Evolutionary conservation across 2,329 filamentous ascomycete genomes (phyloP).

Genomic region (Rhinocladiella similis): DNA sequence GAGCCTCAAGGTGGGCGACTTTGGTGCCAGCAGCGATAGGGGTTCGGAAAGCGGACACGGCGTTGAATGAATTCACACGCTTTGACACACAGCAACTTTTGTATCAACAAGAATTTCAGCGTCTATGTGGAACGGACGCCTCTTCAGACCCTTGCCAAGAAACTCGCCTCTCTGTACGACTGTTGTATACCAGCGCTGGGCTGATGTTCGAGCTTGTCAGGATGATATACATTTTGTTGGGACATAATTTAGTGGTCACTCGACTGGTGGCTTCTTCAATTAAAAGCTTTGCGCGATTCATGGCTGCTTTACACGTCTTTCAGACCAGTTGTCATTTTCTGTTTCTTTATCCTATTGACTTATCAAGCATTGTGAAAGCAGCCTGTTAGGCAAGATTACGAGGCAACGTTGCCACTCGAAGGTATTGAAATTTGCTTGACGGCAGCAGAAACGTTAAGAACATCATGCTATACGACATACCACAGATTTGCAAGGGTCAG

Average conservation of each 20-base stretch:
- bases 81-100: slow-evolving; percentile 3
- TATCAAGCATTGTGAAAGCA: too few relatives aligned
- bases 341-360: neutral
- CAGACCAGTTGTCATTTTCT: neutral
- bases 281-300: slow-evolving; percentile 2
- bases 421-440: too few relatives aligned
- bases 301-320: neutral
- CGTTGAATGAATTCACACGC: slow-evolving; percentile 23
- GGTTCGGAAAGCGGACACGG: slow-evolving; percentile 28
- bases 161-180: slow-evolving; percentile 28
- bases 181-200: slow-evolving; percentile 24
- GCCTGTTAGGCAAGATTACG: too few relatives aligned
- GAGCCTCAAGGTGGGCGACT: slow-evolving; percentile 60
- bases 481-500: too few relatives aligned
- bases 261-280: slow-evolving; percentile 8
- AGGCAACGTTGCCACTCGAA: too few relatives aligned
- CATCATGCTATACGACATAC: too few relatives aligned
- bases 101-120: slow-evolving; percentile 18
- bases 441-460: too few relatives aligned
- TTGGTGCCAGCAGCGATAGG: slow-evolving; percentile 26
- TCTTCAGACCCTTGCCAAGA: slow-evolving; percentile 3
- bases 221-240: slow-evolving; percentile 12
- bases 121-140: neutral
- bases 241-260: slow-evolving; percentile 20
- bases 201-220: slow-evolving; percentile 11